Conservation (phyloP, 2,329 filamentous ascomycete genomes). For the Phyllosticta ampelicida region DNA sequence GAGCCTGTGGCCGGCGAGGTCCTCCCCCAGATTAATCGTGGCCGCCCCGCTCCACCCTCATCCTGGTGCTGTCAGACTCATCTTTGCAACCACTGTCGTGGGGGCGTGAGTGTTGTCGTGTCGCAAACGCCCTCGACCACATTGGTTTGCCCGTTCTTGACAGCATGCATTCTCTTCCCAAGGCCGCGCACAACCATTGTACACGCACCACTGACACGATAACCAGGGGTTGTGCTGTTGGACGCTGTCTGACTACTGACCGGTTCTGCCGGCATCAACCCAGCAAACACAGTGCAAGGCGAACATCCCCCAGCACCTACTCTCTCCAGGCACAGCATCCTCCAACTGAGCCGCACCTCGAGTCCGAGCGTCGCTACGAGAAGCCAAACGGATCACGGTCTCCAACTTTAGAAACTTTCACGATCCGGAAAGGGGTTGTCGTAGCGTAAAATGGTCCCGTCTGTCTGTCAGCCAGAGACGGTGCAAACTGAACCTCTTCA, state of each 20-base stretch:
- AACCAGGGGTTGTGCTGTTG: background rate
- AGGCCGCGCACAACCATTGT: background rate
- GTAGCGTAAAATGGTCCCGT: conserved; percentile 55
- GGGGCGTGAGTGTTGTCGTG: background rate
- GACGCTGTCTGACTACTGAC: background rate
- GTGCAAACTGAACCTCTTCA: conserved; percentile 22
- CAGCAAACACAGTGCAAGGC: background rate
- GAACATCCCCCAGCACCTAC: background rate
- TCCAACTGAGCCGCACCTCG: background rate
- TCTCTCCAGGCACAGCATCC: background rate
- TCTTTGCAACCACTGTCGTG: background rate
- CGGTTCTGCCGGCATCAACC: background rate
- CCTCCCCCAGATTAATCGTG: background rate
- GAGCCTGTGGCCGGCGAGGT: background rate
- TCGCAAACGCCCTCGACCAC: background rate
- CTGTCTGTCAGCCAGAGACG: conserved; percentile 33
- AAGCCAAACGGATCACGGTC: conserved; percentile 1
- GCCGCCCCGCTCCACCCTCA: background rate
- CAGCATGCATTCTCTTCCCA: background rate
- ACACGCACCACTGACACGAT: background rate
- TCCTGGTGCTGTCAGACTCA: background rate
- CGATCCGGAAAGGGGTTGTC: conserved; percentile 47
- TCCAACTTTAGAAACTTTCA: conserved; percentile 5
- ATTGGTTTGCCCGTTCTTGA: background rate
- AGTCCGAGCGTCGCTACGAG: background rate